A percentile compares a stretch with the other conserved stretches of the same genome.
These are phyloP conservation scores for Flaveria brownii DNA, from an alignment of 129 eudicot species.

Conservation along the genomic window DNA sequence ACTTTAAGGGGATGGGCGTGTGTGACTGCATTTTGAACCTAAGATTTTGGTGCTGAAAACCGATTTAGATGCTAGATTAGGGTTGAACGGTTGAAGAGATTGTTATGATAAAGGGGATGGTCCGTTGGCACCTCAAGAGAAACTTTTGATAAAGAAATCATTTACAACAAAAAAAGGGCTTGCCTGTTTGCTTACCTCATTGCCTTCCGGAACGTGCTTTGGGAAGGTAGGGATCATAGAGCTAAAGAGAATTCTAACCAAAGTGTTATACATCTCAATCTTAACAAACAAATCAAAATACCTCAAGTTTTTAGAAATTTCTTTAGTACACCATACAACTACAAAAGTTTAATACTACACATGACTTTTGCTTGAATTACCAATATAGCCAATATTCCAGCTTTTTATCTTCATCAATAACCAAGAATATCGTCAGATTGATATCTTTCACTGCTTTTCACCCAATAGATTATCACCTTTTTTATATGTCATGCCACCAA, in stretches of 20 bases:
- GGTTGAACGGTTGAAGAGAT: not conserved
- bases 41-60: constrained; percentile 2
- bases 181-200: not conserved
- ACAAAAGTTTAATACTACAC: not conserved
- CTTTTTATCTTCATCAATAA: not conserved
- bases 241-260: not conserved
- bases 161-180: not conserved
- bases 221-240: not conserved
- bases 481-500: not conserved
- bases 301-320: not conserved
- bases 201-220: not conserved
- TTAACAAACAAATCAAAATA: too few species aligned
- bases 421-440: not conserved
- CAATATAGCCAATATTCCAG: not conserved
- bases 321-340: not conserved
- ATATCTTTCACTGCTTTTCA: not conserved
- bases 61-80: constrained; percentile 8
- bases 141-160: not conserved
- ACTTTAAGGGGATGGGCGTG: not conserved
- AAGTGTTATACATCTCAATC: not conserved
- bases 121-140: not conserved
- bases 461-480: not conserved
- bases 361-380: not conserved
- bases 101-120: too few species aligned
- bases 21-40: constrained; percentile 1